phyloP scores from a whole-genome alignment of 768 basidiomycete species.

The Leccinellum rugosiceps region DNA sequence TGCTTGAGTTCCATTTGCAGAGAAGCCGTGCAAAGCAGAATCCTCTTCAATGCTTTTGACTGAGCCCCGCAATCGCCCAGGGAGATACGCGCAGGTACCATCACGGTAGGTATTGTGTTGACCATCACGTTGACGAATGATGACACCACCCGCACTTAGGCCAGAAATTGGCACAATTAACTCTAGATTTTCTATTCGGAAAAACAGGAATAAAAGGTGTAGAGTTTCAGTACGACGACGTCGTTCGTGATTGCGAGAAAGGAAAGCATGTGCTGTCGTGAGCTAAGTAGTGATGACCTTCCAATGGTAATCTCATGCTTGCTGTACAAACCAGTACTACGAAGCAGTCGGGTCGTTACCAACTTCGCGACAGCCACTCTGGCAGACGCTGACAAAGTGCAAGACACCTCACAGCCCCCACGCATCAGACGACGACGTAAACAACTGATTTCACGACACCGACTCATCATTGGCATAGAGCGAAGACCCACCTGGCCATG shows the following conservation, averaged over 20 bases:
- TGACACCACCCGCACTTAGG: conserved; percentile 11
- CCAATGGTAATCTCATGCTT: too few relatives aligned
- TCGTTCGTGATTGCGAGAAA: conserved; percentile 63
- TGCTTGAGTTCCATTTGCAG: conserved; percentile 27
- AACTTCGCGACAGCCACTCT: conserved; percentile 63
- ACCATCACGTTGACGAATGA: not conserved
- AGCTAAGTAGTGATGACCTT: conserved; percentile 42
- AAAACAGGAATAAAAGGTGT: conserved; percentile 61
- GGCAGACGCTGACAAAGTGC: conserved; percentile 60
- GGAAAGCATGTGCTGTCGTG: conserved; percentile 68
- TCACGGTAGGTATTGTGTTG: conserved; percentile 20
- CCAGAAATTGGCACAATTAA: conserved; percentile 50
- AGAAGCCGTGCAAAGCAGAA: conserved; percentile 9
- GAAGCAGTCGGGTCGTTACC: conserved; percentile 73
- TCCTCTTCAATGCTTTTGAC: conserved; percentile 10
- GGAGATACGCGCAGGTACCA: conserved; percentile 51
- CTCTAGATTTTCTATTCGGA: conserved; percentile 63
- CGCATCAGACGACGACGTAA: conserved; percentile 36
- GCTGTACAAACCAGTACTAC: conserved; percentile 58
- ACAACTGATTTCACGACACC: conserved; percentile 68
- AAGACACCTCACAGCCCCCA: conserved; percentile 7
- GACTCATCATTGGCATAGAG: conserved; percentile 66
- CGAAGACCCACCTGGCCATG: conserved; percentile 80
- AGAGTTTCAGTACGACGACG: conserved; percentile 69
- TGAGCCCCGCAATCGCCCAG: conserved; percentile 48